These are phyloP conservation scores for Aspergillus sclerotialis DNA, from an alignment of 2,329 filamentous ascomycete genomes.

Conservation along the genomic window DNA sequence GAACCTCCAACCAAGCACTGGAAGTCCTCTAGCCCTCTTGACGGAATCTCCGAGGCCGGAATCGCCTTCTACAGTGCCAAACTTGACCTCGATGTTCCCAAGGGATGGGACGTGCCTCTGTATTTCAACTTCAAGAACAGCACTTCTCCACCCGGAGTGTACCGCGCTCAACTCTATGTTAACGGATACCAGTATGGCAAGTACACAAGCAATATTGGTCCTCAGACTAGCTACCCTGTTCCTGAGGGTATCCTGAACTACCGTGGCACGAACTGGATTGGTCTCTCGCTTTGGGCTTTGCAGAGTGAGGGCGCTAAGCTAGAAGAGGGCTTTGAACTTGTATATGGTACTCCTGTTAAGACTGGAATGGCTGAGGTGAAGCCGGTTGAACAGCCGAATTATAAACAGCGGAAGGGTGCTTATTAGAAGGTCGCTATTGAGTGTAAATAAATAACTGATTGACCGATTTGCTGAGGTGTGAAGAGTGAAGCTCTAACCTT, in stretches of 20 bases:
- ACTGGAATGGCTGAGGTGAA: conserved; percentile 44
- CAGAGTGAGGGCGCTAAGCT: conserved; percentile 51
- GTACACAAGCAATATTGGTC: conserved; percentile 64
- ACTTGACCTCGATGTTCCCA: conserved; percentile 45
- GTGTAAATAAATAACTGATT: no score
- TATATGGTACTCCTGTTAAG: conserved; percentile 43
- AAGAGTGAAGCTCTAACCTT: no score
- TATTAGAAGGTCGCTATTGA: conserved; percentile 46
- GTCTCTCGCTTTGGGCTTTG: conserved; percentile 61
- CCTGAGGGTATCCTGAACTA: conserved; percentile 69
- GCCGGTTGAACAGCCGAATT: conserved; percentile 42
- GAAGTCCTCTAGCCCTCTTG: conserved; percentile 27
- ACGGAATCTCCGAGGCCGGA: conserved; percentile 40
- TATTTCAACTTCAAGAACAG: conserved; percentile 43
- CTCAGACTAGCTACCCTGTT: conserved; percentile 64
- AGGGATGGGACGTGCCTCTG: conserved; percentile 50
- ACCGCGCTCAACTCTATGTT: conserved; percentile 61
- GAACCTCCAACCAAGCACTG: conserved; percentile 32
- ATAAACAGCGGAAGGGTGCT: conserved; percentile 40
- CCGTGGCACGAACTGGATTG: conserved; percentile 62
- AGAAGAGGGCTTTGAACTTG: conserved; percentile 48
- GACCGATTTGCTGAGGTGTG: no score
- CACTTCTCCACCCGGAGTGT: conserved; percentile 47
- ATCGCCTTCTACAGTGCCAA: conserved; percentile 47
- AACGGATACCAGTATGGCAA: conserved; percentile 72